These are phyloP conservation scores for Vigna angularis DNA, from an alignment of 306 rosid species.

Conservation along the genomic window DNA sequence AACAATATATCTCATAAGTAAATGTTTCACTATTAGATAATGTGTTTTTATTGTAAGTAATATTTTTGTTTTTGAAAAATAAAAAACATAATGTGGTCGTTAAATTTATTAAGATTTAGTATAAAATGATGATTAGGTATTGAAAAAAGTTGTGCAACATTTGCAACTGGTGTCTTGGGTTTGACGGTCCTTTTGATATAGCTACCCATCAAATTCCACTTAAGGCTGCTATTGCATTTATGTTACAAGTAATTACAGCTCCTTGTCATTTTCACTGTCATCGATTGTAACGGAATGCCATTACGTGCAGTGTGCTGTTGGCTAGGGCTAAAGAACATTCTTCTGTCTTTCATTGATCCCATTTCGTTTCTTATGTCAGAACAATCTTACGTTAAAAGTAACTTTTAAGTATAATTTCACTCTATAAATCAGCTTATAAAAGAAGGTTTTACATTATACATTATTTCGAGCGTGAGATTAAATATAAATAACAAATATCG, in stretches of 20 bases:
- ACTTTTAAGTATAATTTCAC: no score
- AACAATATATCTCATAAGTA: no score
- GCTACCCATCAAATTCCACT: constrained; percentile 89
- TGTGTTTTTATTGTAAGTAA: no score
- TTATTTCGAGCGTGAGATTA: no score
- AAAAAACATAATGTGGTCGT: no score
- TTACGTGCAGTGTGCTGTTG: constrained; percentile 77
- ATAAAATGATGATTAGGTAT: no score
- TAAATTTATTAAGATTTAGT: no score
- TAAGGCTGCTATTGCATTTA: not conserved
- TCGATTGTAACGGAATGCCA: constrained; percentile 41
- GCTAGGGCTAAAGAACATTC: constrained; percentile 87
- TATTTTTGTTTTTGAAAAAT: no score
- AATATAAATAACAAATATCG: no score
- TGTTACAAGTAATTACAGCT: not conserved
- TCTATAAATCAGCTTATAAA: no score
- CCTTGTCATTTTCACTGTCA: constrained; percentile 13
- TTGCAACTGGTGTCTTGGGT: constrained; percentile 87
- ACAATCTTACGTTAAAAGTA: not conserved
- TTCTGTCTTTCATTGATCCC: constrained; percentile 68
- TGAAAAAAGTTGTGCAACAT: constrained; percentile 54
- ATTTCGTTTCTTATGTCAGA: constrained; percentile 38
- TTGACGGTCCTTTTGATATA: constrained; percentile 66
- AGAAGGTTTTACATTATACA: no score
- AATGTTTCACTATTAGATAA: no score